phyloP scores from a whole-genome alignment of 345 rosid genomes.

The Sapria himalayana region DNA sequence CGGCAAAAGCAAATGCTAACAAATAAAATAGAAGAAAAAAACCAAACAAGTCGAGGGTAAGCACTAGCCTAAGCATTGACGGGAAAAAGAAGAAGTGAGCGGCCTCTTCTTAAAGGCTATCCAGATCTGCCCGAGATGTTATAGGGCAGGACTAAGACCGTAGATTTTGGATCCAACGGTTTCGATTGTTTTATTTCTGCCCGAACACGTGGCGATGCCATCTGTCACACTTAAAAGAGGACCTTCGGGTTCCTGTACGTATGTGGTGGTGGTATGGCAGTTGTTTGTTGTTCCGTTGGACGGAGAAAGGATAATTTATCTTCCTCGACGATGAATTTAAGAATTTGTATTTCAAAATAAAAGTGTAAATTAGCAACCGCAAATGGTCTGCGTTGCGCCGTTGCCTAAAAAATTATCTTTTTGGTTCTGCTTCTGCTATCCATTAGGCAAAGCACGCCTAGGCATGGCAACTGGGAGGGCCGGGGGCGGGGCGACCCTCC shows the following conservation, averaged over 20 bases:
- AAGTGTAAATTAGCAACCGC: not conserved
- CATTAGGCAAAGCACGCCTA: too few relatives aligned
- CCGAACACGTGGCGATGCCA: conserved; percentile 4
- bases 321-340: too few relatives aligned
- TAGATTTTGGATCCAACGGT: conserved; percentile 13
- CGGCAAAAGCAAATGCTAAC: not conserved
- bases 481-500: too few relatives aligned
- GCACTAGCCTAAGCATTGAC: conserved; percentile 1
- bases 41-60: too few relatives aligned
- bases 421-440: not conserved
- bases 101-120: conserved; percentile 19
- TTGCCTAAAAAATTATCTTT: not conserved
- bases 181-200: conserved; percentile 8
- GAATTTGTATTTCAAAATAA: not conserved
- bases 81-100: conserved; percentile 6
- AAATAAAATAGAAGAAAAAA: not conserved
- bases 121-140: conserved; percentile 16
- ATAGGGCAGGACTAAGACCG: conserved; percentile 11
- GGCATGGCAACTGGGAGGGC: too few relatives aligned
- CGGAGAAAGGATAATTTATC: too few relatives aligned
- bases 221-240: too few relatives aligned
- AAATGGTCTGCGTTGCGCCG: not conserved
- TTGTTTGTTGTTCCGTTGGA: too few relatives aligned
- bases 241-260: too few relatives aligned
- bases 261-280: too few relatives aligned